These are phyloP conservation scores for Blastocystis sp. DNA, from an alignment of 352 stramenopile species.

Conservation along the genomic window DNA sequence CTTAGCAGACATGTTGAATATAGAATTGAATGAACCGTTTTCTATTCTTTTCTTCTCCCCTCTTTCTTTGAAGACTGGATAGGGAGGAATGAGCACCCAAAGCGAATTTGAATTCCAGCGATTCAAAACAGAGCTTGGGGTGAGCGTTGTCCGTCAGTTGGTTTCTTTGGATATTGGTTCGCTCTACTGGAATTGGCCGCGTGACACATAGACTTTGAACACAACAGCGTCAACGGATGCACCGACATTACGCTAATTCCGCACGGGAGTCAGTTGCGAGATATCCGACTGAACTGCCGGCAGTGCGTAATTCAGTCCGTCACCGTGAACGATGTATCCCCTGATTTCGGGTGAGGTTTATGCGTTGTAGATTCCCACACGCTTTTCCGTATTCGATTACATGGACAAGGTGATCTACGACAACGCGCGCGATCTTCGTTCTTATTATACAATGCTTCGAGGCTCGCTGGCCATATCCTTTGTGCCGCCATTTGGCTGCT, in stretches of 20 bases:
- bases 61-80: too few species aligned
- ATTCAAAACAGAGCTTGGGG: constrained; percentile 50
- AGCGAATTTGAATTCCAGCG: constrained; percentile 11
- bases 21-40: too few species aligned
- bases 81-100: not conserved
- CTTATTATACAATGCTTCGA: constrained; percentile 43
- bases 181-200: not conserved
- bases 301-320: constrained; percentile 15
- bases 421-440: constrained; percentile 16
- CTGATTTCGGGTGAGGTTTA: not conserved
- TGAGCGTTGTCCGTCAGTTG: constrained; percentile 5
- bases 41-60: too few species aligned
- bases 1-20: not conserved
- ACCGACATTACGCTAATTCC: constrained; percentile 8
- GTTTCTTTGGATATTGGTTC: constrained; percentile 34
- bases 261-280: not conserved
- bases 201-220: constrained; percentile 30
- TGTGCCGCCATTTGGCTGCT: not conserved
- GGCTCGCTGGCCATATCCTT: constrained; percentile 49
- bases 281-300: constrained; percentile 42
- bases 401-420: constrained; percentile 38
- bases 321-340: constrained; percentile 36
- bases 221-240: constrained; percentile 25
- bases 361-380: constrained; percentile 7
- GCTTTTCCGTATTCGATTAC: constrained; percentile 39